phyloP scores from a whole-genome alignment of 2,329 filamentous ascomycete genomes.

The Coleophoma crateriformis region DNA sequence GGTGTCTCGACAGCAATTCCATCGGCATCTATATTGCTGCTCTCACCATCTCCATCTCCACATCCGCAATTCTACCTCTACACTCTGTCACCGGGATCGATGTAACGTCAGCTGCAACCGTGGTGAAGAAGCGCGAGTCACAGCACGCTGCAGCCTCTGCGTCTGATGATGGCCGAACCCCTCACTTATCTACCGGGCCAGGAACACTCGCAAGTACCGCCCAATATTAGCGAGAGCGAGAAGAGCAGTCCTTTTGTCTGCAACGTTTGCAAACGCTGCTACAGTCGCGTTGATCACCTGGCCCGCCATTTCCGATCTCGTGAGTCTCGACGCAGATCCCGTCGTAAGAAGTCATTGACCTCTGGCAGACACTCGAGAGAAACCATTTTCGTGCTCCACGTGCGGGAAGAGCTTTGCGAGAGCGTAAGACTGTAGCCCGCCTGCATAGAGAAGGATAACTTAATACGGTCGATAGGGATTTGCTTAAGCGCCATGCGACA shows the following conservation, averaged over 20 bases:
- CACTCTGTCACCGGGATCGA: too few relatives aligned
- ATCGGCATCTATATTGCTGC: too few relatives aligned
- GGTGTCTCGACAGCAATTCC: too few relatives aligned
- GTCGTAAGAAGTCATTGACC: background rate
- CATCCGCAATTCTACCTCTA: too few relatives aligned
- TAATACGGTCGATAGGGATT: background rate
- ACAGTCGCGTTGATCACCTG: constrained; percentile 5
- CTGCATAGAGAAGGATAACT: too few relatives aligned
- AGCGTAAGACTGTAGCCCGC: background rate
- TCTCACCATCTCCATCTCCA: too few relatives aligned
- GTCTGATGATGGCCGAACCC: constrained; percentile 1
- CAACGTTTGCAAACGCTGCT: constrained; percentile 4
- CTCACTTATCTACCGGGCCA: background rate
- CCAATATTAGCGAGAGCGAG: background rate
- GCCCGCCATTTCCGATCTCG: constrained; percentile 4
- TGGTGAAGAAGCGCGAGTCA: too few relatives aligned
- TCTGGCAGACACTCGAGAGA: constrained; percentile 3
- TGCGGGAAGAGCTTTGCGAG: constrained; percentile 3
- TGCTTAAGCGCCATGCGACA: background rate
- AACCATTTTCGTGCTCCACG: constrained; percentile 3
- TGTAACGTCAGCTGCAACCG: too few relatives aligned
- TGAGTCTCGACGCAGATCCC: background rate
- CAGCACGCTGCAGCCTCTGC: too few relatives aligned
- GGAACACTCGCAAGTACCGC: background rate
- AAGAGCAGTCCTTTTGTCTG: constrained; percentile 1